Evolutionary conservation across 225 moss, liverwort and hornwort species (phyloP).

Genomic region (Asterella californica): DNA sequence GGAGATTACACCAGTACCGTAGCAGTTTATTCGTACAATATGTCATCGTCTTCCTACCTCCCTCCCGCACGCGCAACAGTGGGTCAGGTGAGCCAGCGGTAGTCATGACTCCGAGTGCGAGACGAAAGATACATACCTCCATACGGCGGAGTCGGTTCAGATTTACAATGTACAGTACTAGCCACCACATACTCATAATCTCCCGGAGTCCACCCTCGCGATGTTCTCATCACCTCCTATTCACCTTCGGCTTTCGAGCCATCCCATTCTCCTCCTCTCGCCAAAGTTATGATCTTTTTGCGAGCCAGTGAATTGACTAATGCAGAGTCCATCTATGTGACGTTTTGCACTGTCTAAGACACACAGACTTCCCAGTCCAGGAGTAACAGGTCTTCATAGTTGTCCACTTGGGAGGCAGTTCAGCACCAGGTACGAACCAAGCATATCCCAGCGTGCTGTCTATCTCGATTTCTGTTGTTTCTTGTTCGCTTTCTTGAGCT

Average conservation of each 20-base stretch:
- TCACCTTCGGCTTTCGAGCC: background rate
- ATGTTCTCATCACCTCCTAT: background rate
- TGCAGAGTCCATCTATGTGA: too few species aligned
- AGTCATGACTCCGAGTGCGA: background rate
- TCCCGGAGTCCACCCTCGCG: background rate
- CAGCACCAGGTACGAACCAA: too few species aligned
- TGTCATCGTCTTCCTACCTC: slow-evolving; percentile 16
- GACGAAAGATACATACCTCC: slow-evolving; percentile 3
- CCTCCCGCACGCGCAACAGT: slow-evolving; percentile 7
- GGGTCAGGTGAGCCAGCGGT: background rate
- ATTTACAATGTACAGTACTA: background rate
- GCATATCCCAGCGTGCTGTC: too few species aligned
- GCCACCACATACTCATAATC: background rate
- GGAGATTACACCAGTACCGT: slow-evolving; percentile 7
- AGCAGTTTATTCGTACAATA: slow-evolving; percentile 14
- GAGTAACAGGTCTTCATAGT: background rate
- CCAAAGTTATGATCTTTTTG: background rate
- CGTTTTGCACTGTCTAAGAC: too few species aligned
- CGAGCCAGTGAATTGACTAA: too few species aligned
- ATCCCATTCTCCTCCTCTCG: background rate
- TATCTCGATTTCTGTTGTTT: too few species aligned
- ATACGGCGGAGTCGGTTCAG: background rate
- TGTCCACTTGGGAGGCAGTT: too few species aligned
- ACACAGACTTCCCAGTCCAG: background rate
- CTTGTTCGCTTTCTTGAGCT: too few species aligned